Evolutionary conservation across 2,329 filamentous ascomycete genomes (phyloP), one percentile per base, ranked within the genome.

Genomic region (Sporothrix luriei): DNA sequence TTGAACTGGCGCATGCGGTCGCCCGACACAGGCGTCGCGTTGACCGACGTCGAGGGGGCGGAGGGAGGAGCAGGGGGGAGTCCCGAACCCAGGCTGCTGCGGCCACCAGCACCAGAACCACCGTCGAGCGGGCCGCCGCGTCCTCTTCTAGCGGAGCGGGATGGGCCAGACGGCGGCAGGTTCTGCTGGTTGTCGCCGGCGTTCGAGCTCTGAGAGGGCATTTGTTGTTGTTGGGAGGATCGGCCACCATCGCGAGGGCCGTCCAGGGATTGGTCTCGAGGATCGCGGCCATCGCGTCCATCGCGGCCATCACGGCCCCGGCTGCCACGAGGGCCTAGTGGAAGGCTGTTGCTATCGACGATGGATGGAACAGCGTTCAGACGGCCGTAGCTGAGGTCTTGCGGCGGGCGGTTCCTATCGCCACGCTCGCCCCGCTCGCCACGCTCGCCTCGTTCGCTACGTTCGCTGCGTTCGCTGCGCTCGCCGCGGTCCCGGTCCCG

Each of bases 351-450:
- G 62, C 38, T 80, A 77, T 77, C 82, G 38, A 75, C 74, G 43
- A 81, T 77, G 29, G 81, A 80, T 64, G 83, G 80, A 65, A 84
- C 82, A 1, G 84, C 79, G 72, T 87, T 89, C 62, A 90, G 80
- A 2, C 88, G 85, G 38, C 88, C 88, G 74, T 89, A 89, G 69
- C 85, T 87, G 19, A 85, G 84, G 76, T 90, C 87, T 73, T 87
- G 84, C 38, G 71, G 85, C 83, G 68, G 43, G 16, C 65, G 68
- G 38, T 65, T 46, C 48, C 71, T 65, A 21, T 68, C 59, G 38
- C 68, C 40, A 9, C 69, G 72, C 16, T 72, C 68, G 11, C 69
- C 57, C 33, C 70, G 65, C 2, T 57, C 43, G 26, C 48, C 57
- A 7, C 83, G 83, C 6, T 84, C 82, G 49, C 70, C 75, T 65